Base-by-base conservation (phyloP, 352 stramenopile genomes). In the Globisporangium cylindrosporum region DNA sequence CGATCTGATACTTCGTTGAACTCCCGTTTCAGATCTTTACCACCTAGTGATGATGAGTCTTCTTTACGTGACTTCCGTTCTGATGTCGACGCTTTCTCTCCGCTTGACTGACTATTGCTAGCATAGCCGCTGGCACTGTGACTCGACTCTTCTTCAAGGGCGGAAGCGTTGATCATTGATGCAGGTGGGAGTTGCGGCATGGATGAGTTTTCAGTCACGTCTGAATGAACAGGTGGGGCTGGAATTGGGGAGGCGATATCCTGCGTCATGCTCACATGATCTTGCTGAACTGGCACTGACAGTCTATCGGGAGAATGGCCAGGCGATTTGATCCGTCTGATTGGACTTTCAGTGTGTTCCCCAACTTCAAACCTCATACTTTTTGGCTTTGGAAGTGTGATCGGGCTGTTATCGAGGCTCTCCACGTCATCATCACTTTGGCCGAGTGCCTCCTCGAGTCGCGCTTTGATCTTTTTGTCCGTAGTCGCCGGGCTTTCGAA, bases 371-470 rank as follows among this genome's bases (percentile, higher is more conserved):
- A 51, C 29, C 22, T 57, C 32, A 43, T 9, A 41, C 7, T 5
- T 29, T 49, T 69, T 0, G 48, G 46, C 38, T 36, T 56, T 25
- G 46, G 57, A 10, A 73, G 27, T 10, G 49, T 18, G 25, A 67
- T 64, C 6, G 69, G 69, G 54, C 58, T 74, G 56, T 15, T 62
- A 3, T 36, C 66, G 6, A 68, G 14, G 27, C 59, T 72, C 20
- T 89, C 80, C 4, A 80, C 32, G 15, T 81, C 80, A 4, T 89
- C 80, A 54, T 89, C 81, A 25, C 81, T 89, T 56, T 84, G 70
- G 0, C 79, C 79, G 20, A 87, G 71, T 20, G 69, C 81, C 46
- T 89, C 81, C 12, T 80, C 72, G 25, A 87, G 60, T 38, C 81
- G 77, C 65, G 82, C 68, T 62, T 89, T 80, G 57, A 81, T 84